Evolutionary conservation across 768 basidiomycete species (phyloP).

Genomic region (Suillus bovinus): DNA sequence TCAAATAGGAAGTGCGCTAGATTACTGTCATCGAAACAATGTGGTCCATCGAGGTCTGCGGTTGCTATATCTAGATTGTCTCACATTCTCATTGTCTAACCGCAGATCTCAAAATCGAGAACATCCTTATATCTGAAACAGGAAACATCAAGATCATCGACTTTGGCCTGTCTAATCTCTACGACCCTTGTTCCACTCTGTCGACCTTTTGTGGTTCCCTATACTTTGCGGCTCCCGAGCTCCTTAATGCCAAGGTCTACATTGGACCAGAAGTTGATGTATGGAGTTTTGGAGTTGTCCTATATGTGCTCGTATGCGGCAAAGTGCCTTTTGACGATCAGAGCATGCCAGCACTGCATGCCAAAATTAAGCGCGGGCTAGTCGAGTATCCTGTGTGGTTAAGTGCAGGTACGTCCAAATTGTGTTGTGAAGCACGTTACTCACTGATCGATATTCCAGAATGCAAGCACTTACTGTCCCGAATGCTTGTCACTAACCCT

Average conservation of each 20-base stretch:
- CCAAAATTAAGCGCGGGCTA: conserved; percentile 96
- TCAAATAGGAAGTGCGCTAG: conserved; percentile 94
- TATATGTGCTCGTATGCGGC: conserved; percentile 97
- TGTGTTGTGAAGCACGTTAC: background rate
- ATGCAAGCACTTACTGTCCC: conserved; percentile 89
- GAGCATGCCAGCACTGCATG: conserved; percentile 98
- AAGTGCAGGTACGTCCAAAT: conserved; percentile 67
- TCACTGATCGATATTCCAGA: conserved; percentile 49
- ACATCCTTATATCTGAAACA: conserved; percentile 97
- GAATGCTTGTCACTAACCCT: conserved; percentile 98
- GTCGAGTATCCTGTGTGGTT: conserved; percentile 99
- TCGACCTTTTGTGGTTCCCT: conserved; percentile 97
- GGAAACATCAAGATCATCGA: conserved; percentile 99
- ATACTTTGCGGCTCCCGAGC: conserved; percentile 97
- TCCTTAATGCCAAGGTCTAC: conserved; percentile 95
- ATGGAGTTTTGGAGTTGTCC: conserved; percentile 98
- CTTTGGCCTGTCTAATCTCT: conserved; percentile 97
- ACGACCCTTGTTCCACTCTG: conserved; percentile 77
- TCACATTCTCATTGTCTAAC: conserved; percentile 9
- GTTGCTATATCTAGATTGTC: conserved; percentile 16
- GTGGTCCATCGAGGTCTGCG: conserved; percentile 88
- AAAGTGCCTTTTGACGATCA: conserved; percentile 99
- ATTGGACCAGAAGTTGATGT: conserved; percentile 98
- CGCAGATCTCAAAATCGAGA: conserved; percentile 96
- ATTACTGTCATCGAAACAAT: conserved; percentile 96